Base-by-base conservation (phyloP, 495 filamentous ascomycete genomes). In the Aspergillus bertholletiae region DNA sequence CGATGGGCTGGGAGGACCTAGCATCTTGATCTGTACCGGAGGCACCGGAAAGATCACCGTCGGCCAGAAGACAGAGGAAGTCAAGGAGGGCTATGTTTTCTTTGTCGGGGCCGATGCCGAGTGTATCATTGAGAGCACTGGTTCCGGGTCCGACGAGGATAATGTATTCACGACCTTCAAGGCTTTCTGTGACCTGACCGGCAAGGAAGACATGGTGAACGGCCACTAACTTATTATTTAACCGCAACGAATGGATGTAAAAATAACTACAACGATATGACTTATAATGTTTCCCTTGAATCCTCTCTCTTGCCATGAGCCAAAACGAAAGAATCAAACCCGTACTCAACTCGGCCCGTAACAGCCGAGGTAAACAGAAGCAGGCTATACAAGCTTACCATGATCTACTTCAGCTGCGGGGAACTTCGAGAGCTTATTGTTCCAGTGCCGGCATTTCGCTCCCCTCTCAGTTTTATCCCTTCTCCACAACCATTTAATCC, bases 101-200 rank as follows among this genome's bases (percentile, higher is more conserved):
- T 98, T 98, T 67, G 88, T 97, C 2, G 94, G 94, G 1, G 90
- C 94, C 18, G 91, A 88, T 7, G 95, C 95, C 0, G 88, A 95
- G 71, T 82, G 87, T 39, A 76, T 90, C 1, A 67, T 97, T 41
- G 87, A 96, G 69, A 88, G 82, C 30, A 80, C 80, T 4, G 75
- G 82, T 27, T 80, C 80, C 3, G 75, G 61, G 7, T 53, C 62
- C 28, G 69, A 65, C 20, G 60, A 80, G 62, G 81, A 78, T 15
- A 83, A 87, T 58, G 78, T 80, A 17, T 88, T 97, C 60, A 87
- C 88, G 22, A 92, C 88, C 0, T 99, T 93, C 75, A 96, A 92
- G 74, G 95, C 95, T 2, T 99, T 96, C 65, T 96, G 91, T 63
- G 92, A 97, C 73, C 71, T 96, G 57, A 79, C 83, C 17, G 84